A percentile compares a stretch with the other conserved stretches of the same genome.
These are phyloP conservation scores for Dipteronia sinensis DNA, from an alignment of 345 rosid genomes.

Conservation along the genomic window DNA sequence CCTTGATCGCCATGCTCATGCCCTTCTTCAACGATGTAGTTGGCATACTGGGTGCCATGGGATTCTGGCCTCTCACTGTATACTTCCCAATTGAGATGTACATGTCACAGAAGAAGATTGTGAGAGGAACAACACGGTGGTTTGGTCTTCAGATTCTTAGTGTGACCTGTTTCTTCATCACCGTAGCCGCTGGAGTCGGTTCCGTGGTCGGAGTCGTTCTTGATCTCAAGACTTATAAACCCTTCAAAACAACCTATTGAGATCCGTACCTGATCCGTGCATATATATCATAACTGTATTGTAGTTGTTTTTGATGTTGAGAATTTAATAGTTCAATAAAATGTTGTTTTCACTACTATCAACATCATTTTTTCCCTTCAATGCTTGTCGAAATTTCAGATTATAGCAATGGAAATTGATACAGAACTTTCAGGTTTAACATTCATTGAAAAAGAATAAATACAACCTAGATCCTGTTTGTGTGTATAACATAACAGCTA, in stretches of 20 bases:
- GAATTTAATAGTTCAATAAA: no score
- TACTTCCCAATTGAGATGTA: constrained; percentile 59
- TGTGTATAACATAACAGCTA: not conserved
- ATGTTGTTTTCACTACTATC: no score
- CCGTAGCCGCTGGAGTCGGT: constrained; percentile 50
- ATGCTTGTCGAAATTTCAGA: no score
- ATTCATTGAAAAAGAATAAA: no score
- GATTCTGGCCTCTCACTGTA: constrained; percentile 62
- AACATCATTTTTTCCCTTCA: no score
- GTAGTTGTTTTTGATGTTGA: no score
- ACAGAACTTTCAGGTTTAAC: no score
- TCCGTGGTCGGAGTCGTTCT: constrained; percentile 55
- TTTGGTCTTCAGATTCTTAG: constrained; percentile 48
- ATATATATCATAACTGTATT: no score
- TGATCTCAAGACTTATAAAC: no score
- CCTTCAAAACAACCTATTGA: no score
- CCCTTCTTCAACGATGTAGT: constrained; percentile 60
- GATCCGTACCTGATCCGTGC: not conserved
- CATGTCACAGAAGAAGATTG: constrained; percentile 42
- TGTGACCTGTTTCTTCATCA: constrained; percentile 35
- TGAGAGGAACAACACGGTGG: constrained; percentile 41
- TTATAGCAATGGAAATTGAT: no score
- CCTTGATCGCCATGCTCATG: constrained; percentile 55
- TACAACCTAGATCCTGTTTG: not conserved
- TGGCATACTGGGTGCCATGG: constrained; percentile 48